Evolutionary conservation across 306 rosid species (phyloP), one percentile per base, ranked within the genome.

Genomic region (Trifolium pratense): DNA sequence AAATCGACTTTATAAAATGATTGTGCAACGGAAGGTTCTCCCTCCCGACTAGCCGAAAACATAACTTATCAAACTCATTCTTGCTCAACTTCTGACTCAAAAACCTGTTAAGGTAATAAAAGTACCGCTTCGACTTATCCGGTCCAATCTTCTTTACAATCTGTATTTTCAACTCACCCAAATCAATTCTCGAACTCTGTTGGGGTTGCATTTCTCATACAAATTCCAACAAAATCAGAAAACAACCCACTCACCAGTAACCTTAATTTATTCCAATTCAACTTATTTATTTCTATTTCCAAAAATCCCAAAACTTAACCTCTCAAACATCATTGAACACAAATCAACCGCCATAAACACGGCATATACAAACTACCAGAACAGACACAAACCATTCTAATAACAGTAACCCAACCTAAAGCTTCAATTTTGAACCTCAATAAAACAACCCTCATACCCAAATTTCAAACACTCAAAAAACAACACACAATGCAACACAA

Each of bases 181-280:
- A 87, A 87, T 94, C 92, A 57, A 91, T 79, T 86, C 98, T 91
- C 40, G 92, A 87, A 86, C 85, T 78, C 87, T 83, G 90, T 80
- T 82, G 94, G 80, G 95, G 87, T 88, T 88, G 95, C 98, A 94
- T 94, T 85, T 88, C 93, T 87, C 92, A 83, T 83, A 86, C 88
- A 87, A 88, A 20, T 40, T 45, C 82, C 79, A 74, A 77, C 84
- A 80, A 77, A 74, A 77, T 76, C 77, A 82, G 68, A 72, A 78
- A 81, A 26, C 52, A 80, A 74, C 82, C 80, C 74, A 43, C 76
- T 86, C 85, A 78, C 80, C 66, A 48, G 61, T 46, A 75, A 79
- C 83, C 79, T 84, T 59, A 80, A 73, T 77, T 75, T 23, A 78
- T 80, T 83, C 77, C 72, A 85, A 84, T 75, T 66, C 20, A 71